phyloP scores from a whole-genome alignment of 1,284 basidiomycete genomes.

The Termitomyces sp. region DNA sequence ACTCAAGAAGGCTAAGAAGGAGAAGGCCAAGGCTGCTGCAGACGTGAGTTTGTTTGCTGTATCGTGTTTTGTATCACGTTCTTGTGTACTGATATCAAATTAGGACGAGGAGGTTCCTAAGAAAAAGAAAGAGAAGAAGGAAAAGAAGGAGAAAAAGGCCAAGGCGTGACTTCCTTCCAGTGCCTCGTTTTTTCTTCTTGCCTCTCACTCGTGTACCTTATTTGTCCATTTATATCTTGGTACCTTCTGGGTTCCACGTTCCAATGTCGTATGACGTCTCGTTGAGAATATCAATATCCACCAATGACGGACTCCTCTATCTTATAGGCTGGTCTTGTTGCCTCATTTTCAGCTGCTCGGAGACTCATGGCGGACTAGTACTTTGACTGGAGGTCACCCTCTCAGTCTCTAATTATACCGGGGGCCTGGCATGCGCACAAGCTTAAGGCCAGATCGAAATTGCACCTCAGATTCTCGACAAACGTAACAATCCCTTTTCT shows the following conservation, averaged over 20 bases:
- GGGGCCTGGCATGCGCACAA: not conserved
- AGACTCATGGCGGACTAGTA: too few relatives aligned
- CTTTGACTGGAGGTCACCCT: not conserved
- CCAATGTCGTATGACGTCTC: not conserved
- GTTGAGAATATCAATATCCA: not conserved
- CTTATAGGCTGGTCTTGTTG: not conserved
- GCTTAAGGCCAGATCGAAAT: not conserved
- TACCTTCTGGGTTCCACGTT: not conserved
- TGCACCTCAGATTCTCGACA: not conserved
- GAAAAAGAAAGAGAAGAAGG: slow-evolving; percentile 31
- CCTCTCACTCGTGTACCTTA: slow-evolving; percentile 13
- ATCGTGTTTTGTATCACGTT: not conserved
- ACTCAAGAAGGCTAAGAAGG: slow-evolving; percentile 73
- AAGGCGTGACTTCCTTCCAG: slow-evolving; percentile 32
- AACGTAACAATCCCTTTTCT: not conserved
- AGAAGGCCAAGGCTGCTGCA: slow-evolving; percentile 42
- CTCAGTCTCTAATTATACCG: not conserved
- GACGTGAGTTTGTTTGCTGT: slow-evolving; percentile 27
- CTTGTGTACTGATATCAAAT: slow-evolving; percentile 3
- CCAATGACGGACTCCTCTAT: not conserved
- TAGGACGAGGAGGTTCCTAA: slow-evolving; percentile 26
- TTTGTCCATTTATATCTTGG: slow-evolving; percentile 5
- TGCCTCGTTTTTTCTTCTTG: slow-evolving; percentile 4
- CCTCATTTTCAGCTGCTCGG: too few relatives aligned
- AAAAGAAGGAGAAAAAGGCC: slow-evolving; percentile 31